A percentile compares a stretch with the other conserved stretches of the same genome.
phyloP scores from a whole-genome alignment of 176 grass and related monocot genomes.

The Dendrocalamus sinicus region DNA sequence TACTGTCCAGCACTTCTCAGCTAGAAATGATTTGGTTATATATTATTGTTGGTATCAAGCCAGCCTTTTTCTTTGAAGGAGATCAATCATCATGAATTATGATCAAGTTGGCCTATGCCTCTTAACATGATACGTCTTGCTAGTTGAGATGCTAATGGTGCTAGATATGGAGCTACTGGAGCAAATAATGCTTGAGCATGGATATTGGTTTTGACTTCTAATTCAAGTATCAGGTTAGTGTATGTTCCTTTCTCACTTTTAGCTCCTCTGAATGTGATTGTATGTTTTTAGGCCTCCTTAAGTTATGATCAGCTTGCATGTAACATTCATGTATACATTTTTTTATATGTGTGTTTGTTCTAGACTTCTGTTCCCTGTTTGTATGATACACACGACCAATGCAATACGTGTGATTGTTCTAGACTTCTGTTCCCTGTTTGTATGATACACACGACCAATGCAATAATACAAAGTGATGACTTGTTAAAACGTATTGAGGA shows the following conservation, averaged over 20 bases:
- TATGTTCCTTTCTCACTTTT: slow-evolving; percentile 25
- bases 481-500: slow-evolving; percentile 27
- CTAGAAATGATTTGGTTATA: background rate
- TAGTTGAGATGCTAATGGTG: background rate
- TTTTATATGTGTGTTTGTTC: background rate
- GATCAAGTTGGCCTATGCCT: slow-evolving; percentile 9
- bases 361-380: background rate
- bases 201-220: slow-evolving; percentile 32
- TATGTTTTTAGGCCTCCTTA: background rate
- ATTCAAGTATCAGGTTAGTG: slow-evolving; percentile 21
- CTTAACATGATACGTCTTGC: background rate
- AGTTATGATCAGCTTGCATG: background rate
- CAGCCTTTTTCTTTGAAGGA: background rate
- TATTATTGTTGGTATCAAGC: background rate
- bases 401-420: background rate
- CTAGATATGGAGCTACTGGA: slow-evolving; percentile 14
- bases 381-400: background rate
- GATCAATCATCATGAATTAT: slow-evolving; percentile 8
- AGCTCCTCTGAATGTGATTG: slow-evolving; percentile 17
- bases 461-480: slow-evolving; percentile 25
- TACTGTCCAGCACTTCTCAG: background rate
- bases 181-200: background rate
- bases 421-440: background rate
- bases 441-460: background rate
- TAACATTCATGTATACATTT: slow-evolving; percentile 27